A percentile compares a stretch with the other conserved stretches of the same genome.
phyloP scores from a whole-genome alignment of 78 protist species.

The Polysphondylium violaceum region DNA sequence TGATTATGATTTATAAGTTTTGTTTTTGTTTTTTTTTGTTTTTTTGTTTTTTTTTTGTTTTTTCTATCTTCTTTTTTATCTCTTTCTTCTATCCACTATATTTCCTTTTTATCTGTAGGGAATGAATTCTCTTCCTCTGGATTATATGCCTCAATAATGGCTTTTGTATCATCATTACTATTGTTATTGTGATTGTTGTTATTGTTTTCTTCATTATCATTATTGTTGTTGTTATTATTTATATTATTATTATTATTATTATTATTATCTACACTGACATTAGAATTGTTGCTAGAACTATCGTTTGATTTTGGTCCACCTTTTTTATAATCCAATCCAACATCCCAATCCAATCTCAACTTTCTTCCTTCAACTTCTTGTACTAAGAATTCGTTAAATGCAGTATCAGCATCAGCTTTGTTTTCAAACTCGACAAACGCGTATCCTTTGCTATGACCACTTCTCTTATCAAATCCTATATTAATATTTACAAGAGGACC shows the following conservation, averaged over 20 bases:
- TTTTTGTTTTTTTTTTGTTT: too few species aligned
- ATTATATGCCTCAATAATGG: background rate
- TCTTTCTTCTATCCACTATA: too few species aligned
- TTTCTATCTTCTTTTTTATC: too few species aligned
- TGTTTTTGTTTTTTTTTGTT: too few species aligned
- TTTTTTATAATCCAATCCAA: conserved; percentile 61
- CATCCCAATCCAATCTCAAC: conserved; percentile 85
- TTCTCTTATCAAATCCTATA: conserved; percentile 77
- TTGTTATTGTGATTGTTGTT: background rate
- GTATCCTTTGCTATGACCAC: conserved; percentile 76
- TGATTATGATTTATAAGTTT: too few species aligned
- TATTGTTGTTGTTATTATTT: background rate
- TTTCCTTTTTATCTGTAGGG: too few species aligned
- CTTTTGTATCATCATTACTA: background rate
- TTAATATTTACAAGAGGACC: conserved; percentile 68
- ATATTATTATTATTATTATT: background rate
- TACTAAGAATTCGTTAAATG: conserved; percentile 34
- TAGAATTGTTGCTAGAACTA: background rate
- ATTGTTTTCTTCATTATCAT: background rate
- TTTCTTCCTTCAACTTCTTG: conserved; percentile 73
- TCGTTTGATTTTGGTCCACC: background rate
- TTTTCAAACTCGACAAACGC: conserved; percentile 83
- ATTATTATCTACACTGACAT: background rate
- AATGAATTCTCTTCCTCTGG: too few species aligned
- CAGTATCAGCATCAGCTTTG: conserved; percentile 73